Conservation (phyloP, 2,329 filamentous ascomycete species). For the Tolypocladium album region DNA sequence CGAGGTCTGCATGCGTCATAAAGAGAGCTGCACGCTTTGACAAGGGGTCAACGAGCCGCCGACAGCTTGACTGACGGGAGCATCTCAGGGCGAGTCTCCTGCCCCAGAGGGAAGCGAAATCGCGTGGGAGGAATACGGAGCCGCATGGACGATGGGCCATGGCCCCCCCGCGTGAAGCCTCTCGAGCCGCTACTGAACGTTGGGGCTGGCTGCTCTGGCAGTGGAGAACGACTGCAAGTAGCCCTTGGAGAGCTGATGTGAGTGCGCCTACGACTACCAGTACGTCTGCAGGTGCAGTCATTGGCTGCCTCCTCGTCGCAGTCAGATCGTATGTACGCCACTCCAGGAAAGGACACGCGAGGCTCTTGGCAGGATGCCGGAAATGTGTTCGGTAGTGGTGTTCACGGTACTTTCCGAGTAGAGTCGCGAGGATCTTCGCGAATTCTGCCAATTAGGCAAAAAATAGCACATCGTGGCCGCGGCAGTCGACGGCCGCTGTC, state of each 20-base stretch:
- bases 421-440: background rate
- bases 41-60: background rate
- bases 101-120: background rate
- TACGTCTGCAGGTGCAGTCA: background rate
- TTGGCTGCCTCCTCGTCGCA: background rate
- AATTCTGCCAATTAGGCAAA: background rate
- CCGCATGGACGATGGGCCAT: background rate
- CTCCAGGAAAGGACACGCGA: background rate
- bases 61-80: background rate
- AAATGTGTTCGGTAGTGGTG: background rate
- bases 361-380: background rate
- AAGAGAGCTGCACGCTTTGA: background rate
- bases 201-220: background rate
- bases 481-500: constrained; percentile 3
- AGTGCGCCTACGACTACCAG: background rate
- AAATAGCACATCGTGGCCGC: background rate
- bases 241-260: background rate
- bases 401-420: background rate
- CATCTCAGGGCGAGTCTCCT: background rate
- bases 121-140: background rate
- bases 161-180: background rate
- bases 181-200: background rate
- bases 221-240: background rate
- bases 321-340: background rate
- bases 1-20: background rate